Conservation (phyloP, 2,329 filamentous ascomycete species). For the Trichoderma cornu-damae region DNA sequence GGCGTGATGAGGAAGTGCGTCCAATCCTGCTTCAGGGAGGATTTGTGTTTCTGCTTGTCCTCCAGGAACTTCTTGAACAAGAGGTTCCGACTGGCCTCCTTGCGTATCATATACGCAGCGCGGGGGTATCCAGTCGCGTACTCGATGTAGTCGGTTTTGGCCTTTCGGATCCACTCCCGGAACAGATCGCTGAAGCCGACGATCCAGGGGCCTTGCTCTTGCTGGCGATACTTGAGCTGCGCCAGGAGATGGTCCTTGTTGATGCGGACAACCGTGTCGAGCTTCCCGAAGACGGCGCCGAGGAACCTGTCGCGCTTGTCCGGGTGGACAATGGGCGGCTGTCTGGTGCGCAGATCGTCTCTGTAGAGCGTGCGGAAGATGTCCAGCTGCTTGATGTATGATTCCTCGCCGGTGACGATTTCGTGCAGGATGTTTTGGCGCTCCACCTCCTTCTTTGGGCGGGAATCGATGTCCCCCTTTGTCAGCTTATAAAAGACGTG, state of each 20-base stretch:
- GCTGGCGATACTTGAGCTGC: constrained; percentile 92
- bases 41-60: constrained; percentile 68
- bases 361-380: constrained; percentile 81
- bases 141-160: constrained; percentile 80
- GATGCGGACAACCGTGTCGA: constrained; percentile 80
- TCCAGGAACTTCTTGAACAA: constrained; percentile 84
- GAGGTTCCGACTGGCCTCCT: constrained; percentile 78
- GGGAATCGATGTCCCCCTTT: constrained; percentile 66
- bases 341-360: constrained; percentile 66
- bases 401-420: constrained; percentile 88
- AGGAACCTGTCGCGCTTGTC: constrained; percentile 77
- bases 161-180: constrained; percentile 96
- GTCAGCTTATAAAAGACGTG: constrained; percentile 80
- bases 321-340: constrained; percentile 75
- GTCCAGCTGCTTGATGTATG: constrained; percentile 83
- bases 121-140: constrained; percentile 85
- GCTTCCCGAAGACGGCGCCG: constrained; percentile 80
- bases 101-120: constrained; percentile 75
- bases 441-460: constrained; percentile 81
- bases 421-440: constrained; percentile 93
- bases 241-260: constrained; percentile 91
- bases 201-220: constrained; percentile 94
- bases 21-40: constrained; percentile 82
- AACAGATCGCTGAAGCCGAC: constrained; percentile 94
- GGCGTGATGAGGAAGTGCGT: constrained; percentile 91